Evolutionary conservation across 768 basidiomycete genomes (phyloP).

Genomic region (Amylocystis lapponica): DNA sequence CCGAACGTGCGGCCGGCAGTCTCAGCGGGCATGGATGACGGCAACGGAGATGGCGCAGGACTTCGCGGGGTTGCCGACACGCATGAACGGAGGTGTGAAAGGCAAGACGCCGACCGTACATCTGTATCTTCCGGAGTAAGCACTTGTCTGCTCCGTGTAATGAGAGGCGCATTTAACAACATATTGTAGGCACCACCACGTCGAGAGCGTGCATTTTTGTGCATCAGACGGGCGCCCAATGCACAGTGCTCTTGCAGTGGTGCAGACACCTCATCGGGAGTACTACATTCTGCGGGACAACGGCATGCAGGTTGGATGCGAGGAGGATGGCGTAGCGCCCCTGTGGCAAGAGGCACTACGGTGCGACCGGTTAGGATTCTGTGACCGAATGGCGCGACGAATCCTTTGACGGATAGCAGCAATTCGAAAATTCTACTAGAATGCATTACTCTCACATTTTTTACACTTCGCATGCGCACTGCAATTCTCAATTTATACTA

Average conservation of each 20-base stretch:
- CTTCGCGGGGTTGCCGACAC: constrained; percentile 43
- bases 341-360: constrained; percentile 58
- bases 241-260: constrained; percentile 58
- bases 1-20: constrained; percentile 27
- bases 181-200: constrained; percentile 58
- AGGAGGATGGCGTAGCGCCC: constrained; percentile 63
- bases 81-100: constrained; percentile 2
- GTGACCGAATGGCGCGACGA: not conserved
- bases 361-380: constrained; percentile 31
- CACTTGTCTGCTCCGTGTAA: constrained; percentile 1
- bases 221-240: constrained; percentile 36
- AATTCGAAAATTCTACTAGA: too few relatives aligned
- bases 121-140: constrained; percentile 63
- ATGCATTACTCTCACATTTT: not conserved
- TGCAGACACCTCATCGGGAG: constrained; percentile 65
- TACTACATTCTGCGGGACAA: constrained; percentile 70
- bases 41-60: constrained; percentile 68
- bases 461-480: not conserved
- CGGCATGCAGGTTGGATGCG: constrained; percentile 70
- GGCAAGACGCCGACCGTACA: constrained; percentile 32
- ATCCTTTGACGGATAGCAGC: not conserved
- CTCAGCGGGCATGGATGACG: constrained; percentile 68
- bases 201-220: constrained; percentile 70
- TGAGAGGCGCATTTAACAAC: not conserved
- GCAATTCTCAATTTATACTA: constrained; percentile 2